Percentiles rank a stretch among this genome's conserved stretches.
These are phyloP conservation scores for Colletotrichum sp. DNA, from an alignment of 2,329 filamentous ascomycete genomes.

Conservation along the genomic window DNA sequence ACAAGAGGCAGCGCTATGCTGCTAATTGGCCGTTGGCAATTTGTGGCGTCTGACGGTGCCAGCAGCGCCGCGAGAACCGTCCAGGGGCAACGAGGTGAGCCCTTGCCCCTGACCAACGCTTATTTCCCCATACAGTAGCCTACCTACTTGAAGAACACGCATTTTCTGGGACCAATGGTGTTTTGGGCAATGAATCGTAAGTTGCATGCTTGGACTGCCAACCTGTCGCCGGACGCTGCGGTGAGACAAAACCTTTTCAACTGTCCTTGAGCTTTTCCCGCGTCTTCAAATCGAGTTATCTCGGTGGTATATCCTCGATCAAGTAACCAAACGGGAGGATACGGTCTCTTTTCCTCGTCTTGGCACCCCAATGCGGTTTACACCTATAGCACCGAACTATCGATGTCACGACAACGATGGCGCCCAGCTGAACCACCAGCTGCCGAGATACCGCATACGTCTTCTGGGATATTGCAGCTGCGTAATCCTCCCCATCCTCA, in stretches of 20 bases:
- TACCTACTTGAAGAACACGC: neutral
- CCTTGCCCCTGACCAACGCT: conserved; percentile 16
- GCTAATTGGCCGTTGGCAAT: neutral
- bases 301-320: neutral
- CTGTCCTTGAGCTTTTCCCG: neutral
- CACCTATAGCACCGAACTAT: neutral
- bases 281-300: neutral
- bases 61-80: conserved; percentile 2
- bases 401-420: neutral
- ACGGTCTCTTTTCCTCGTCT: neutral
- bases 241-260: neutral
- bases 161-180: neutral
- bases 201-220: neutral
- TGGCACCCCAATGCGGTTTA: neutral
- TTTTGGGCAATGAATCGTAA: neutral
- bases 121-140: neutral
- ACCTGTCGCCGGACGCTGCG: neutral
- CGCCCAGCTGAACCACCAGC: neutral
- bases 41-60: neutral
- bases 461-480: neutral
- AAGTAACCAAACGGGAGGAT: neutral
- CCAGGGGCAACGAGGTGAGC: neutral
- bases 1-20: neutral
- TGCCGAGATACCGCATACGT: neutral
- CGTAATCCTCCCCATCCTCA: neutral